Evolutionary conservation across 768 basidiomycete genomes (phyloP).

Genomic region (Kwoniella sp.): DNA sequence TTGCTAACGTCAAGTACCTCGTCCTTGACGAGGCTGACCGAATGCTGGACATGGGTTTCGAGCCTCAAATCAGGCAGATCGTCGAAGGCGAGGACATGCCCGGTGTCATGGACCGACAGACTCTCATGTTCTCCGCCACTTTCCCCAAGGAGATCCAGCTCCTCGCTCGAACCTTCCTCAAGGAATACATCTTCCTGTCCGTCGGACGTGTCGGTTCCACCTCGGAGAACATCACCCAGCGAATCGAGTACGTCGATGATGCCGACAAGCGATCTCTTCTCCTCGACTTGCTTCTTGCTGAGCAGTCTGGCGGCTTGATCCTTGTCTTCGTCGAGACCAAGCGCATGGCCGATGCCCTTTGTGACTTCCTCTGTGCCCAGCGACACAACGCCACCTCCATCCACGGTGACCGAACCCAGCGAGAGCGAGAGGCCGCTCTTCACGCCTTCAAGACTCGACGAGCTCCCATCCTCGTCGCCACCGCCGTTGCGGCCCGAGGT

Average conservation of each 20-base stretch:
- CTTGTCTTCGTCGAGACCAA: slow-evolving; percentile 99
- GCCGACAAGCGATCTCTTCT: slow-evolving; percentile 92
- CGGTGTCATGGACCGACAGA: slow-evolving; percentile 82
- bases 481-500: slow-evolving; percentile 97
- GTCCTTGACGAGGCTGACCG: slow-evolving; percentile 99
- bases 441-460: slow-evolving; percentile 92
- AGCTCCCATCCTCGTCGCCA: slow-evolving; percentile 94
- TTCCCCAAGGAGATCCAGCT: slow-evolving; percentile 96
- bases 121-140: slow-evolving; percentile 99
- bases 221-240: slow-evolving; percentile 99
- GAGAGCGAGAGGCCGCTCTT: slow-evolving; percentile 92
- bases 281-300: slow-evolving; percentile 83
- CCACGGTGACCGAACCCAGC: slow-evolving; percentile 95
- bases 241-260: slow-evolving; percentile 97
- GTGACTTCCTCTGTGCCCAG: slow-evolving; percentile 84
- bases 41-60: slow-evolving; percentile 99
- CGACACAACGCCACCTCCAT: slow-evolving; percentile 88
- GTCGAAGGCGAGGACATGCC: slow-evolving; percentile 99
- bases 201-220: slow-evolving; percentile 98
- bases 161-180: slow-evolving; percentile 48
- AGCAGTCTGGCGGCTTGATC: slow-evolving; percentile 71
- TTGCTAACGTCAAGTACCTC: slow-evolving; percentile 93
- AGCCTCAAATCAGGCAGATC: slow-evolving; percentile 96
- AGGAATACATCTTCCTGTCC: slow-evolving; percentile 94
- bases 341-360: slow-evolving; percentile 97